phyloP scores from a whole-genome alignment of 345 rosid species.

The Lepidium africanum region DNA sequence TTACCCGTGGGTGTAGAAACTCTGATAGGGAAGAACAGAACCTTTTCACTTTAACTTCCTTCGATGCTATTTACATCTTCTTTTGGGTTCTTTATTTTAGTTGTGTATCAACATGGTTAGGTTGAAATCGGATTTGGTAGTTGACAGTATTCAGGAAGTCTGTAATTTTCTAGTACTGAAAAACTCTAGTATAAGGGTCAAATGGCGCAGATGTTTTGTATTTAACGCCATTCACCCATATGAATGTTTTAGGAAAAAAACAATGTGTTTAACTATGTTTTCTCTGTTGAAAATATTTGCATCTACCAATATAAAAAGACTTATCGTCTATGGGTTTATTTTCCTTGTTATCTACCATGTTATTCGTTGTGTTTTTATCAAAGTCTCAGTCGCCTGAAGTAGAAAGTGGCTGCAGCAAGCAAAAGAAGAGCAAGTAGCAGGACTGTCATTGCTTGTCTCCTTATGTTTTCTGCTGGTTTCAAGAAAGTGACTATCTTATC shows the following conservation, averaged over 20 bases:
- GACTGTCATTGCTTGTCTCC: background rate
- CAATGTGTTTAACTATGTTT: constrained; percentile 9
- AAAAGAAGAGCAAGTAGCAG: constrained; percentile 22
- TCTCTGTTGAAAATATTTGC: background rate
- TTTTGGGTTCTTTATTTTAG: constrained; percentile 16
- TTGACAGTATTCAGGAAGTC: constrained; percentile 22
- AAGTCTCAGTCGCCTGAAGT: constrained; percentile 15
- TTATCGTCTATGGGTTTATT: background rate
- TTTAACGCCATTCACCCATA: constrained; percentile 37
- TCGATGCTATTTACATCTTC: constrained; percentile 19
- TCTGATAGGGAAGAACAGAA: constrained; percentile 37
- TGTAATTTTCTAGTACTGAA: constrained; percentile 34
- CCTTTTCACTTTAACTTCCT: constrained; percentile 17
- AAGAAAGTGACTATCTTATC: constrained; percentile 29
- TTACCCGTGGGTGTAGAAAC: constrained; percentile 22
- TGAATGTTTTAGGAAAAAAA: constrained; percentile 22
- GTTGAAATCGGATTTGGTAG: constrained; percentile 24
- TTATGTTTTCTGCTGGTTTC: background rate
- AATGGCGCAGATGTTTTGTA: constrained; percentile 44
- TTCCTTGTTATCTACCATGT: background rate
- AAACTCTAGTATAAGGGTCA: constrained; percentile 30
- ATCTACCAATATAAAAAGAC: background rate
- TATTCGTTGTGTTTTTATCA: background rate
- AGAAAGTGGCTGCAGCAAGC: constrained; percentile 19
- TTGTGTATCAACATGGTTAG: constrained; percentile 44